Conservation (phyloP, 2,329 filamentous ascomycete species). For the Seiridium cupressi region DNA sequence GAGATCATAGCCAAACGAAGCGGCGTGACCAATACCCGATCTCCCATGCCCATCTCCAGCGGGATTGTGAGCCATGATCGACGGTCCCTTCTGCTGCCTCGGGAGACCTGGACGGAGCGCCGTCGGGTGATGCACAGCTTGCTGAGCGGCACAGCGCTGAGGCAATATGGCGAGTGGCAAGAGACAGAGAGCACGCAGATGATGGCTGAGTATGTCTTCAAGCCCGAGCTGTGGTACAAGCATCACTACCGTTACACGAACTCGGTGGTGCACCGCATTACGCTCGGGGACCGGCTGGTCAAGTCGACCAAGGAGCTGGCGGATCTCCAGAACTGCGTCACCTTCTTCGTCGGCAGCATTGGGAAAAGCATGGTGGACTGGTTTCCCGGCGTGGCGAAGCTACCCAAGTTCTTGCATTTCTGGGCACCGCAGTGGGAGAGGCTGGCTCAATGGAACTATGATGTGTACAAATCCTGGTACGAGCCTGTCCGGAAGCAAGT, state of each 20-base stretch:
- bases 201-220: conserved; percentile 24
- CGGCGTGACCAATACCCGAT: conserved; percentile 27
- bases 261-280: conserved; percentile 31
- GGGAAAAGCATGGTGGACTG: conserved; percentile 13
- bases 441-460: not conserved
- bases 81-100: conserved; percentile 17
- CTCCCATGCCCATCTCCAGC: conserved; percentile 29
- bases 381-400: conserved; percentile 10
- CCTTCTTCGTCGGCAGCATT: conserved; percentile 26
- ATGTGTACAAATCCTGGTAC: conserved; percentile 1
- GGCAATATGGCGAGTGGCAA: conserved; percentile 26
- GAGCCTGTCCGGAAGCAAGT: conserved; percentile 1
- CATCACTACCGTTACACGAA: conserved; percentile 33
- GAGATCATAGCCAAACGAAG: conserved; percentile 32
- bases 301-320: conserved; percentile 26
- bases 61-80: conserved; percentile 29
- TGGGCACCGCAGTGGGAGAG: conserved; percentile 3
- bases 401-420: conserved; percentile 24
- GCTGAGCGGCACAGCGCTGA: conserved; percentile 27
- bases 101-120: conserved; percentile 26
- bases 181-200: conserved; percentile 30
- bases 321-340: conserved; percentile 26
- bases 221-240: conserved; percentile 28
- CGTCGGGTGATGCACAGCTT: conserved; percentile 33
- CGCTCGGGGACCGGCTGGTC: conserved; percentile 24